Base-by-base conservation (phyloP, 768 basidiomycete species). In the Mycena olivaceomarginata region DNA sequence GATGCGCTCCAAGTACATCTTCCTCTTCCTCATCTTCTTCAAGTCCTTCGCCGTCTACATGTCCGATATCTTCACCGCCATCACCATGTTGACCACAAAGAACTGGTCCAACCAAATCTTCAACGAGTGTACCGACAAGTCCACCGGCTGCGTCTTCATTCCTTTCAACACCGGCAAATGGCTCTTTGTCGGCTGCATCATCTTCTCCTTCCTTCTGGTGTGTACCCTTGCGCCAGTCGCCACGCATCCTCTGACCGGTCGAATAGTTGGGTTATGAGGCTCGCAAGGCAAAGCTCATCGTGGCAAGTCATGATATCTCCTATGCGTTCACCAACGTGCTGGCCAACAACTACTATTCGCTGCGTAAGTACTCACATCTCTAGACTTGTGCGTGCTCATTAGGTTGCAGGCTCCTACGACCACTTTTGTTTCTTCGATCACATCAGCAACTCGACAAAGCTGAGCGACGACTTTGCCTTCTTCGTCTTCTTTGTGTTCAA, bases 401-500 rank as follows among this genome's bases (percentile, higher is more conserved):
- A 39, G 72, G 53, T 72, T 48, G 11, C 81, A 98, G 97, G 96
- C 69, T 97, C 95, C 56, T 99, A 99, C 85, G 94, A 98, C 84
- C 96, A 98, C 84, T 99, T 99, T 85, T 99, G 98, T 86, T 97
- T 99, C 89, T 99, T 99, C 84, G 94, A 96, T 80, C 97, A 99
- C 81, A 98, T 99, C 86, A 94, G 93, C 82, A 94, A 96, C 82
- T 99, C 98, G 39, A 97, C 97, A 41, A 99, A 98, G 90, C 93
- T 93, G 77, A 97, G 95, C 85, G 98, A 99, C 83, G 97, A 98
- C 82, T 97, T 99, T 86, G 98, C 98, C 45, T 99, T 99, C 90
- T 99, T 98, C 86, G 92, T 99, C 83, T 99, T 99, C 92, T 99
- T 99, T 87, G 95, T 95, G 0, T 99, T 99, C 92, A 99, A 99